Conservation (phyloP, 1,284 basidiomycete species). For the Flammula alnicola region DNA sequence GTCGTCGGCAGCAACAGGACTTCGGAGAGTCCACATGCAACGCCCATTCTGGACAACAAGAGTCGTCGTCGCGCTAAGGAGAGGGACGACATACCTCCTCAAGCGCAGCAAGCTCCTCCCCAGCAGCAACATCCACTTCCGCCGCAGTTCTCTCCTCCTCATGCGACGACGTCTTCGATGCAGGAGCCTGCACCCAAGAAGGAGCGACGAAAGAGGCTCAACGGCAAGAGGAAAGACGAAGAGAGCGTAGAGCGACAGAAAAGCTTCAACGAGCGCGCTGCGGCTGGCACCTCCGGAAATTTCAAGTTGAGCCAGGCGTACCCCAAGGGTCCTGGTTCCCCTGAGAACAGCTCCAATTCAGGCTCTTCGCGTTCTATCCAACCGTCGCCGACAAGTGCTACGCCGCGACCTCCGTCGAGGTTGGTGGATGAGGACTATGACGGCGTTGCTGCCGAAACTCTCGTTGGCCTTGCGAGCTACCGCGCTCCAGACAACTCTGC, state of each 20-base stretch:
- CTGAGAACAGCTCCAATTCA: constrained; percentile 66
- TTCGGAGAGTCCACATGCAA: constrained; percentile 45
- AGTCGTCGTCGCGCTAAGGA: constrained; percentile 39
- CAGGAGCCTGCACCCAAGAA: constrained; percentile 40
- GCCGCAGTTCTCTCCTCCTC: constrained; percentile 30
- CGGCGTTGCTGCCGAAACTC: constrained; percentile 68
- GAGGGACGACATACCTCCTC: constrained; percentile 29
- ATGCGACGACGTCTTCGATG: constrained; percentile 26
- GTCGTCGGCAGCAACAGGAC: constrained; percentile 37
- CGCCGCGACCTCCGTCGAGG: constrained; percentile 61
- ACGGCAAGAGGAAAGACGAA: constrained; percentile 40
- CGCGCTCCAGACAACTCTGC: constrained; percentile 26
- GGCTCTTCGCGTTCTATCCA: constrained; percentile 61
- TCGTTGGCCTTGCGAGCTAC: constrained; percentile 62
- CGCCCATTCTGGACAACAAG: constrained; percentile 26
- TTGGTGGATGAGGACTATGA: constrained; percentile 84
- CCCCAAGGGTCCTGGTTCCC: constrained; percentile 49
- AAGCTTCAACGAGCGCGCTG: constrained; percentile 7
- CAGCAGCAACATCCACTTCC: constrained; percentile 11
- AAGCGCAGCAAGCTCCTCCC: constrained; percentile 10
- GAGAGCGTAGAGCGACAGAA: constrained; percentile 11
- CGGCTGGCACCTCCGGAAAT: constrained; percentile 1
- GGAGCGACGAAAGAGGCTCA: constrained; percentile 40
- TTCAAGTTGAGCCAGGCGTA: constrained; percentile 18
- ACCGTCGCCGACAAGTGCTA: constrained; percentile 68